Conservation (phyloP, 805 yeast species). For the Cyberlindnera lachancei region DNA sequence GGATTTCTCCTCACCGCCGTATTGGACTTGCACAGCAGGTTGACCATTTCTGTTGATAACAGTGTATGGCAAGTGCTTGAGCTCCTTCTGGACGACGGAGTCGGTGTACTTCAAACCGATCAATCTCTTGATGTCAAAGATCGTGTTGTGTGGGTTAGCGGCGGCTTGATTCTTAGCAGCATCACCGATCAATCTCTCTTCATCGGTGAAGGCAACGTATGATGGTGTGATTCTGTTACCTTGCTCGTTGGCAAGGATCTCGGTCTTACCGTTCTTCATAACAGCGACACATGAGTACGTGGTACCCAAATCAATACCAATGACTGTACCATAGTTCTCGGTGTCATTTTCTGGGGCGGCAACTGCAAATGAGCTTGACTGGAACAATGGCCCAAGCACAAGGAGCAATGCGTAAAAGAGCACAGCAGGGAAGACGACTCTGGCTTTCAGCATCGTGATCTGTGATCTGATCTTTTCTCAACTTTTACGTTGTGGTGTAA, state of each 20-base stretch:
- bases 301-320: constrained; percentile 96
- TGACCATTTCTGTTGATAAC: constrained; percentile 66
- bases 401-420: constrained; percentile 23
- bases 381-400: constrained; percentile 21
- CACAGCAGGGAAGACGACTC: constrained; percentile 28
- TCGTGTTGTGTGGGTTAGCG: constrained; percentile 76
- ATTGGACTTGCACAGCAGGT: constrained; percentile 74
- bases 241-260: constrained; percentile 90
- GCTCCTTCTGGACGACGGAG: constrained; percentile 69
- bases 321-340: constrained; percentile 57
- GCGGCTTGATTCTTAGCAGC: constrained; percentile 97
- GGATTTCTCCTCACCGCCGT: constrained; percentile 63
- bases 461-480: not conserved
- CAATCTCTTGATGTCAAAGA: constrained; percentile 86
- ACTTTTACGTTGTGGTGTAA: not conserved
- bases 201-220: constrained; percentile 86
- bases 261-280: constrained; percentile 79
- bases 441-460: constrained; percentile 18
- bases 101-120: constrained; percentile 80
- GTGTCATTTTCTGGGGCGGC: constrained; percentile 25
- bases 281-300: constrained; percentile 96
- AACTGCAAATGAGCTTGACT: constrained; percentile 14
- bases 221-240: constrained; percentile 97
- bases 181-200: constrained; percentile 90
- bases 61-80: constrained; percentile 75